Conservation (phyloP, 495 filamentous ascomycete genomes). For the Talaromyces adpressus region DNA sequence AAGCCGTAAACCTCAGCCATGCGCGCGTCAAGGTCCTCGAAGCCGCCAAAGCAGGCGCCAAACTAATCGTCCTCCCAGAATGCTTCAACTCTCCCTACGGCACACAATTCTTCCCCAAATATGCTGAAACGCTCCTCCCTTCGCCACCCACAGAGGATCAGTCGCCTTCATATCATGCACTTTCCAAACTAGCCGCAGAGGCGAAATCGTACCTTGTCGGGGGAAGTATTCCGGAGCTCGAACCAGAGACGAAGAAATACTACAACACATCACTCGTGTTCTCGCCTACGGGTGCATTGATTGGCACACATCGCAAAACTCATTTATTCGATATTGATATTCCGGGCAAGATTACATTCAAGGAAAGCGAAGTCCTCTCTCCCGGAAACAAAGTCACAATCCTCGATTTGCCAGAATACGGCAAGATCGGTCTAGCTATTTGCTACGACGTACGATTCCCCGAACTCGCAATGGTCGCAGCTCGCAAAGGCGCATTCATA, state of each 20-base stretch:
- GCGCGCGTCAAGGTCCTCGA: conserved; percentile 78
- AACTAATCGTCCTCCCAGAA: conserved; percentile 58
- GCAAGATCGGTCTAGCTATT: conserved; percentile 77
- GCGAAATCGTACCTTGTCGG: conserved; percentile 74
- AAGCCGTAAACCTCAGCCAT: conserved; percentile 72
- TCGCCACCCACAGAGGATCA: conserved; percentile 64
- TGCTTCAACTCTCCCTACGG: conserved; percentile 99
- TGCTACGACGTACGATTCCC: conserved; percentile 98
- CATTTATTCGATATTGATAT: conserved; percentile 99
- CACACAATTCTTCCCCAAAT: conserved; percentile 80
- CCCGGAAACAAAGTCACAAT: conserved; percentile 77
- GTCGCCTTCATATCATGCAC: conserved; percentile 76
- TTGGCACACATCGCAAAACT: conserved; percentile 85
- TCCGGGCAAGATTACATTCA: conserved; percentile 86
- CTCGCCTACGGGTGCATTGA: conserved; percentile 62
- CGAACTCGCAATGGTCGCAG: conserved; percentile 85
- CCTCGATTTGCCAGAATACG: conserved; percentile 78
- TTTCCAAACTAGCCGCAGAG: conserved; percentile 70
- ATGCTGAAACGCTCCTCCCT: conserved; percentile 81
- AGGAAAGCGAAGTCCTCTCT: conserved; percentile 79
- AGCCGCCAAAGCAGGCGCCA: conserved; percentile 66
- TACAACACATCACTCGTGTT: conserved; percentile 92
- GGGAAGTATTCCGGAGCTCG: conserved; percentile 85
- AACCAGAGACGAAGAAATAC: conserved; percentile 57
- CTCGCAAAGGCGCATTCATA: conserved; percentile 72